Evolutionary conservation across 208 protist species (phyloP).

Genomic region (Crithidia mellificae): DNA sequence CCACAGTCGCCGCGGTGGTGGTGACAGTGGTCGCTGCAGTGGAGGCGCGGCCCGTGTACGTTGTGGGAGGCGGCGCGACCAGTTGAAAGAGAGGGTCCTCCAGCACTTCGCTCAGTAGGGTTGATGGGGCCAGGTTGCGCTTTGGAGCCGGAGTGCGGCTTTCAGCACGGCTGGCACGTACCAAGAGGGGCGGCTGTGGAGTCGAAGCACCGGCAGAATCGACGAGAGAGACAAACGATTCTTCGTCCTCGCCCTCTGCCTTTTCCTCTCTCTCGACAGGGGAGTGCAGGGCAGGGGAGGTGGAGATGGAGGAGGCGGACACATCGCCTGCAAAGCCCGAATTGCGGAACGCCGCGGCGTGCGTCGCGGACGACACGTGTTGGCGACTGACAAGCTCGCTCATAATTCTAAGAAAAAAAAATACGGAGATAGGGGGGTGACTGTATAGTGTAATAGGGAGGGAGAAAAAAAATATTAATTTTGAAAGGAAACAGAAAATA

Average conservation of each 20-base stretch:
- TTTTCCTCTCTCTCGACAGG: background rate
- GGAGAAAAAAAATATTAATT: background rate
- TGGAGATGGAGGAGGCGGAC: background rate
- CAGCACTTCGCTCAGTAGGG: conserved; percentile 3
- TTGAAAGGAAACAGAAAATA: no score
- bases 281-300: background rate
- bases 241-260: no score
- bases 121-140: background rate
- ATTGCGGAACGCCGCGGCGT: background rate
- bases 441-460: background rate
- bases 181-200: background rate
- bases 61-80: background rate
- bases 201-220: no score
- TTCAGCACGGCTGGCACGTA: background rate
- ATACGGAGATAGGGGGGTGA: background rate
- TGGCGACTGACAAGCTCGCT: background rate
- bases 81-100: conserved; percentile 6
- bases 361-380: background rate
- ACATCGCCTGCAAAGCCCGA: background rate
- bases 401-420: background rate
- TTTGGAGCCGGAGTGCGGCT: background rate
- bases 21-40: no score
- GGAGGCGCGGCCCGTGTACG: background rate
- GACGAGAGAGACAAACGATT: background rate
- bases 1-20: no score